Base-by-base conservation (phyloP, 176 grass and related monocot species). In the Phoenix roebelenii region DNA sequence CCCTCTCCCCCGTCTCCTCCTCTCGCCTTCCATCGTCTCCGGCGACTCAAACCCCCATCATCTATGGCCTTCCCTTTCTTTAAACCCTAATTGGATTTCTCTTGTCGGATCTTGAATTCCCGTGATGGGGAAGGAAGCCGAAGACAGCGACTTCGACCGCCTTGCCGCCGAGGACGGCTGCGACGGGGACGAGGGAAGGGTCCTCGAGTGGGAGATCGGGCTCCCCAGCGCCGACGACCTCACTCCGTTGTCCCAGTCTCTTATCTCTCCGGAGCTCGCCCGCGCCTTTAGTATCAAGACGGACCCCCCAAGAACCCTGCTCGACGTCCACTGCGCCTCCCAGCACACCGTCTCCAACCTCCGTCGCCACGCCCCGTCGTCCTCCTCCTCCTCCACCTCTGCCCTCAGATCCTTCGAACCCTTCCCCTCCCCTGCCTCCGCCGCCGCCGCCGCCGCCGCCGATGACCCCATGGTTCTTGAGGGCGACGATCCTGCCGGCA, bases 271-370 rank as follows among this genome's bases (percentile, higher is more conserved):
- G 5, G 72, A 75, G 0, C 73, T 97, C 3, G 93, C 93, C 0
- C 72, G 87, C 0, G 87, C 84, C 19, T 98, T 98, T 73, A 75
- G 85, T 64, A 92, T 98, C 78, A 71, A 73, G 65, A 84, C 87
- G 32, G 87, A 98, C 58, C 84, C 81, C 2, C 74, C 82, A 0
- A 84, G 79, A 0, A 85, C 87, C 5, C 60, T 60, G 1, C 57
- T 92, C 6, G 93, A 98, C 65, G 73, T 98, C 58, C 78, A 82
- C 75, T 76, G 81, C 15, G 87, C 92, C 0, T 90, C 87, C 26
- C 67, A 63, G 10, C 58, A 80, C 6, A 88, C 92, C 18, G 62
- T 97, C 18, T 85, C 87, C 22, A 55, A 75, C 49, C 81, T 98
- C 54, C 73, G 74, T 22, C 74, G 61, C 14, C 58, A 32, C 58